Evolutionary conservation across 495 filamentous ascomycete species (phyloP), one percentile per base, ranked within the genome.

Genomic region (Talaromyces proteolyticus): DNA sequence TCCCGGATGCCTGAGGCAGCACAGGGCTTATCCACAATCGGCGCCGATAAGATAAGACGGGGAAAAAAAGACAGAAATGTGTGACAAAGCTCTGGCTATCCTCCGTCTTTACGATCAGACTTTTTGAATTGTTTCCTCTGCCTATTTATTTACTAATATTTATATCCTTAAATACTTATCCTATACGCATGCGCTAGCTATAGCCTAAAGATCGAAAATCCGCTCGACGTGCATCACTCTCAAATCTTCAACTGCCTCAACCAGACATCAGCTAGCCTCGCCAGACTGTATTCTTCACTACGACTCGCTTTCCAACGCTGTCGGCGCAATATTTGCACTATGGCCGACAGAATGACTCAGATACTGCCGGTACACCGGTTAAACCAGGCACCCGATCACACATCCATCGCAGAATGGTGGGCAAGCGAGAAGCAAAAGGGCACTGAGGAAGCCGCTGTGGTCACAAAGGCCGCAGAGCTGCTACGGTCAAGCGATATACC

Each of bases 401-500:
- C 63, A 42, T 64, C 68, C n/a, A 57, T 75, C 20, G 59, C 69
- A 3, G 65, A 75, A 56, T 75, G 72, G 72, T 75, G 72, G 72
- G 61, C 55, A 3, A 61, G 54, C n/a, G 72, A 75, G 57, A 62
- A 62, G 50, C 52, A 53, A 17, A 58, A 50, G 18, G 49, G 65
- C 5, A 73, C 69, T 0, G 58, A 64, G 3, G 72, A 75, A 47
- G 62, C 65, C 4, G 55, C 59, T 16, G 67, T 63, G 14, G 67
- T 75, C 36, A 61, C 63, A 42, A 68, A 70, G 54, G 87, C 87
- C 5, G 87, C 84, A 11, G 44, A 71, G 10, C 69, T 78, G 51
- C 74, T 95, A 26, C 80, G 68, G 23, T 73, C 71, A 23, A 80
- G 78, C 51, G 74, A 86, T 62, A 71, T 78, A 21, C 91, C 91